Evolutionary conservation across 116 monocot species (phyloP), one percentile per base, ranked within the genome.

Genomic region (Papilionanthe hybrid): DNA sequence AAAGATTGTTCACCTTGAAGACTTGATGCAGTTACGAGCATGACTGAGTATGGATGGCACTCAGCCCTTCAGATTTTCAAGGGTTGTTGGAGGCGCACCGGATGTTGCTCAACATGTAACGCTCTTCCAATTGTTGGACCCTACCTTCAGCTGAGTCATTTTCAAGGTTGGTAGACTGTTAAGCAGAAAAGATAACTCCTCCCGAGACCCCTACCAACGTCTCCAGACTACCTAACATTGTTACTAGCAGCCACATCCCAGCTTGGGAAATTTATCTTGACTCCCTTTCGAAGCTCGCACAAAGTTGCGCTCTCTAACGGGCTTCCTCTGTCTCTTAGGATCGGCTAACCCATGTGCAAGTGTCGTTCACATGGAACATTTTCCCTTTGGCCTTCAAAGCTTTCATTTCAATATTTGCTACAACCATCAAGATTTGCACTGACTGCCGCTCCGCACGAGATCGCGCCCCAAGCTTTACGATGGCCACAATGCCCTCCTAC

Each of bases 341-440:
- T 67, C 67, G 12, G 6, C 67, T 67, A 67, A 29, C 28, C 0
- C 29, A 67, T 67, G 22, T 67, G 29, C 28, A 67, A 67, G 67
- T 67, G 67, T 27, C 67, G 12, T 72, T 72, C 72, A 79, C 44
- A 79, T 79, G 49, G 49, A 79, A 63, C 71, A 50, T 79, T 48
- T 17, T 69, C 45, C 45, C 50, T 79, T 79, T 22, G 79, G 79
- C 79, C 79, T 79, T 79, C 79, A 79, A 79, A 79, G 69, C 43
- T 79, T 69, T 79, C 79, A 71, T 79, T 79, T 79, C 69, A 79
- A 79, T 79, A 79, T 79, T 79, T 79, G 5, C 79, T 79, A 79
- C 71, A 68, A 79, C 49, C 79, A 79, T 69, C 79, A 79, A 71
- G 68, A 71, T 79, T 69, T 43, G 49, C 48, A 79, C 47, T 47